Evolutionary conservation across 352 stramenopile species (phyloP), one percentile per base, ranked within the genome.

Genomic region (Aphanomyces stellatus): DNA sequence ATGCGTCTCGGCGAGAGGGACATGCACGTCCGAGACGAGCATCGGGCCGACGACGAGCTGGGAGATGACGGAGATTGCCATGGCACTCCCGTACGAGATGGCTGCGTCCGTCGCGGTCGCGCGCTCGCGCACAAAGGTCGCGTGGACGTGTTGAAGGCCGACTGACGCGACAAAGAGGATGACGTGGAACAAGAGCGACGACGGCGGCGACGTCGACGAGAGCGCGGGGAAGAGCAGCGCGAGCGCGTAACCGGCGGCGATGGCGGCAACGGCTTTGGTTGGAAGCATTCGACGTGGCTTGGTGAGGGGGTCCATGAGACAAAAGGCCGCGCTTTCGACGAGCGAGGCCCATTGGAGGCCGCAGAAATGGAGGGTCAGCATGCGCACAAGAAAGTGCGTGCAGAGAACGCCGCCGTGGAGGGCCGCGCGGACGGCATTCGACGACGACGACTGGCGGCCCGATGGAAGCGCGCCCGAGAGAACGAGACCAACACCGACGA

Each of bases 291-390:
- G 5, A 10, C 13, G n/a, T 35, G 43, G 6, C n/a, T 40, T 59
- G 60, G 41, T 59, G 10, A 67, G 24, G 17, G 33, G 34, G 37
- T 51, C n/a, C n/a, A 41, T 41, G 22, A 67, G 49, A n/a, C 40
- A 59, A 4, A 57, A 28, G 49, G 13, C 24, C 8, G 60, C 60
- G 17, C 24, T 57, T 28, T 67, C 60, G 17, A 67, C 60, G 30
- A 67, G 60, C 25, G 60, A 35, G 6, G 60, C 34, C 17, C 51
- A 67, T 17, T 49, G 37, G 40, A 67, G n/a, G 34, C 60, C 60
- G 17, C 60, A 67, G 27, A 57, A 67, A 24, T 67, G 60, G 5
- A 67, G 60, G 40, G 57, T 67, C 31, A 25, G 22, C 60, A 67
- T 60, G 43, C 60, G 60, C 19, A 67, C 24, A 3, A 67, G 22